Conservation (phyloP, 1,284 basidiomycete species). For the Golubevia pallescens region DNA sequence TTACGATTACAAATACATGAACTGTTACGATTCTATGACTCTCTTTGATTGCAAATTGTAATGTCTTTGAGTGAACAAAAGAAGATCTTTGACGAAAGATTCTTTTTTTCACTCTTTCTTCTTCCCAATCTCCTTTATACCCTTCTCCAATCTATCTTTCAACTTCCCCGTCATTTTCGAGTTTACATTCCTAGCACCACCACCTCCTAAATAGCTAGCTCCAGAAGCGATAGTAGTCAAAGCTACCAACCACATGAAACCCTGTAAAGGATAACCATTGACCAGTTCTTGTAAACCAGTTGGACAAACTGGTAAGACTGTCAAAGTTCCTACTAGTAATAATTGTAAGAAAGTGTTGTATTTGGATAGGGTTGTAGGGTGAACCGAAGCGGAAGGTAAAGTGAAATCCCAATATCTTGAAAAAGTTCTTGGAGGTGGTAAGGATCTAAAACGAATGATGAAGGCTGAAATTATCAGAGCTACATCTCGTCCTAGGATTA, state of each 20-base stretch:
- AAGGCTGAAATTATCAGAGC: constrained; percentile 87
- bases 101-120: background rate
- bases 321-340: constrained; percentile 84
- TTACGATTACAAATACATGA: no score
- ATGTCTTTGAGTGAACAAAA: background rate
- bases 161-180: background rate
- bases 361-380: constrained; percentile 80
- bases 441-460: constrained; percentile 87
- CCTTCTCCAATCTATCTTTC: constrained; percentile 10
- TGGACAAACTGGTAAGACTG: constrained; percentile 79
- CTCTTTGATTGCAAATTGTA: no score
- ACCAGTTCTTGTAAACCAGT: constrained; percentile 14
- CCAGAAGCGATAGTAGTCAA: constrained; percentile 3
- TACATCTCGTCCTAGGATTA: constrained; percentile 89
- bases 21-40: no score
- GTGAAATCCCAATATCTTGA: constrained; percentile 91
- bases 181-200: background rate
- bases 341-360: constrained; percentile 93
- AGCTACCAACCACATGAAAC: background rate
- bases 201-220: background rate
- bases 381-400: constrained; percentile 90
- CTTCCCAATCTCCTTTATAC: background rate
- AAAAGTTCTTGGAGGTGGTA: constrained; percentile 89
- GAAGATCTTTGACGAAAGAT: background rate
- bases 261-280: background rate